Percentiles rank a stretch among this genome's conserved stretches.
Evolutionary conservation across 2,329 filamentous ascomycete genomes (phyloP).

Genomic region (Chrysosporium queenslandicum): DNA sequence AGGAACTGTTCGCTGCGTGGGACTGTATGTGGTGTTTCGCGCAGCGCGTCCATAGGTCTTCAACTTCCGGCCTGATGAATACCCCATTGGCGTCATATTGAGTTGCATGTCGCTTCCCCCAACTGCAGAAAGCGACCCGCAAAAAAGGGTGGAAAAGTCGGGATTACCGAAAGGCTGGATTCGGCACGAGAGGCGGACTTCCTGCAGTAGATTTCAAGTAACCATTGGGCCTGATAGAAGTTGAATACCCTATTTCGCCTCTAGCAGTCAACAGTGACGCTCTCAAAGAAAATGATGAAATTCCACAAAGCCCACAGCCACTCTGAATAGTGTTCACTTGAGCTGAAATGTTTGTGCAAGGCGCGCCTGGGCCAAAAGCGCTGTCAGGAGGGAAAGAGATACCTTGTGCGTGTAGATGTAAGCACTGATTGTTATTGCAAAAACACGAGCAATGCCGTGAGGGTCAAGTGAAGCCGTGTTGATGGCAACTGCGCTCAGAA

Average conservation of each 20-base stretch:
- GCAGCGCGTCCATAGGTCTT: conserved; percentile 17
- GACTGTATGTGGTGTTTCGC: conserved; percentile 6
- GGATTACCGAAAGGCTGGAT: neutral
- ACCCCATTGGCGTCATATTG: conserved; percentile 5
- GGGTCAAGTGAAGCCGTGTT: conserved; percentile 1
- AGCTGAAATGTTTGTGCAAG: too few species aligned
- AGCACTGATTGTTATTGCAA: neutral
- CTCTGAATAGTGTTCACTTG: too few species aligned
- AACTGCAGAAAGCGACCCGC: neutral
- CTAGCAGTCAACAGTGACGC: too few species aligned
- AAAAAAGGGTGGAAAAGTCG: neutral
- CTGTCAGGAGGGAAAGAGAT: neutral
- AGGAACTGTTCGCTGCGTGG: neutral
- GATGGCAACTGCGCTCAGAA: neutral
- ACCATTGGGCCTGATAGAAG: neutral
- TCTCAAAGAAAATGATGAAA: too few species aligned
- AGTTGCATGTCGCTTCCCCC: neutral
- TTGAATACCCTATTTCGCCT: neutral
- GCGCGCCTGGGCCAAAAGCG: too few species aligned
- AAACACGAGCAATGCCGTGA: neutral
- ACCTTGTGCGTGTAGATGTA: neutral
- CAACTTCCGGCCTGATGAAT: conserved; percentile 15
- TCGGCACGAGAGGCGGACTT: neutral
- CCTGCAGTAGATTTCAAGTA: neutral
- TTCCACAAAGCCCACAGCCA: too few species aligned